A percentile compares a stretch with the other conserved stretches of the same genome.
These are phyloP conservation scores for Dactylellina haptotyla DNA, from an alignment of 2,329 filamentous ascomycete species.

Conservation along the genomic window DNA sequence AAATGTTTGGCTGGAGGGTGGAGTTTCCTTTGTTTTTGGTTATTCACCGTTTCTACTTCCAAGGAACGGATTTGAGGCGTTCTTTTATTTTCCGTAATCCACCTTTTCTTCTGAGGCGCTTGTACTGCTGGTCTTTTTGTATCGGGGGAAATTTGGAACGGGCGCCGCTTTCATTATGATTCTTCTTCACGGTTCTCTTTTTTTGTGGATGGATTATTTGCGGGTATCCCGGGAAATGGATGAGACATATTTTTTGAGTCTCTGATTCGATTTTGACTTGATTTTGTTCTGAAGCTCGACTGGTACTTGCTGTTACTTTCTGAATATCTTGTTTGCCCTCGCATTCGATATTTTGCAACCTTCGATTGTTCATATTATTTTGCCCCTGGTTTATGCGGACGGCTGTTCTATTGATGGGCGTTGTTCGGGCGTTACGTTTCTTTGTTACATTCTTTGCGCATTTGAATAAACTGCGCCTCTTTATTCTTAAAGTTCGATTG, in stretches of 20 bases:
- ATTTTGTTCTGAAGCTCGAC: neutral
- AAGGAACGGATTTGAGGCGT: neutral
- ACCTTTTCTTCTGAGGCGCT: neutral
- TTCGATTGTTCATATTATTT: slow-evolving; percentile 18
- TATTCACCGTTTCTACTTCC: neutral
- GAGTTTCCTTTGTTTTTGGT: slow-evolving; percentile 19
- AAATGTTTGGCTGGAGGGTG: neutral
- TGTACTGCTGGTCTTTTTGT: neutral
- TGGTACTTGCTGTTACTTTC: neutral
- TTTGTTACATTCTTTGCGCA: too few species aligned
- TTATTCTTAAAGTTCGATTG: too few species aligned
- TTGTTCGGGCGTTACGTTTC: neutral
- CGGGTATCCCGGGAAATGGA: neutral
- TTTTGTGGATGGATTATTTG: neutral
- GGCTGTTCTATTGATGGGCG: neutral
- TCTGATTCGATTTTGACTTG: neutral
- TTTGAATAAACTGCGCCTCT: too few species aligned
- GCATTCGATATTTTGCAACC: neutral
- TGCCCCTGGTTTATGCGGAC: neutral
- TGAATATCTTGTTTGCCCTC: neutral
- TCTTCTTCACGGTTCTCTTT: slow-evolving; percentile 2
- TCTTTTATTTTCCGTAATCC: neutral
- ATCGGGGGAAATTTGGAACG: slow-evolving; percentile 17
- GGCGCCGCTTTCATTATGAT: slow-evolving; percentile 5
- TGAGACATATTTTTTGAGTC: neutral